These are phyloP conservation scores for Malus asiatica DNA, from an alignment of 306 rosid genomes.

Conservation along the genomic window DNA sequence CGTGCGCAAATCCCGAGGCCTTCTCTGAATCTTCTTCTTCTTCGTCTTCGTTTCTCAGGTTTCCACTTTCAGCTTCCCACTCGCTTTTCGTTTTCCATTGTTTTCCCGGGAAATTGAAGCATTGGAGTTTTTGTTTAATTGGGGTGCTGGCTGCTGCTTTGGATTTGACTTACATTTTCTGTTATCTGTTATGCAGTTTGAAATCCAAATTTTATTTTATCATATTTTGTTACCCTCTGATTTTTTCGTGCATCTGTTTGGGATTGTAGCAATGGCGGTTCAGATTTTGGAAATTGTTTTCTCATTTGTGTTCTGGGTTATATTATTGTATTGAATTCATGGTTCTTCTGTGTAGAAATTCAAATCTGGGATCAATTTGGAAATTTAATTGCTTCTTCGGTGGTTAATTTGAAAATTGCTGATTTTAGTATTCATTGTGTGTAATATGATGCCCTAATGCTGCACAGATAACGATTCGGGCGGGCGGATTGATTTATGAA, in stretches of 20 bases:
- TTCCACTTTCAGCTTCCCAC: not conserved
- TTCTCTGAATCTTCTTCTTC: not conserved
- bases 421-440: not conserved
- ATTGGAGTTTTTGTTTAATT: not conserved
- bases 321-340: not conserved
- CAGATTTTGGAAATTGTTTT: not conserved
- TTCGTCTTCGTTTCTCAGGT: not conserved
- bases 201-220: not conserved
- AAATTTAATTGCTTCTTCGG: not conserved
- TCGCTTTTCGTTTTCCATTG: not conserved
- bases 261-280: not conserved
- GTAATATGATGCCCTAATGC: not conserved
- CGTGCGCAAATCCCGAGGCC: slow-evolving; percentile 5
- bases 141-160: not conserved
- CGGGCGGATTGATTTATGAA: not conserved
- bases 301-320: not conserved
- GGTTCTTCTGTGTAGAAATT: not conserved
- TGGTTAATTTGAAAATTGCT: not conserved
- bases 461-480: not conserved
- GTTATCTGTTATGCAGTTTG: not conserved
- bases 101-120: not conserved
- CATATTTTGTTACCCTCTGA: not conserved
- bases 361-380: slow-evolving; percentile 1
- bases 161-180: not conserved
- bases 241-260: not conserved